Evolutionary conservation across 345 rosid species (phyloP), one percentile per base, ranked within the genome.

Genomic region (Firmiana major): DNA sequence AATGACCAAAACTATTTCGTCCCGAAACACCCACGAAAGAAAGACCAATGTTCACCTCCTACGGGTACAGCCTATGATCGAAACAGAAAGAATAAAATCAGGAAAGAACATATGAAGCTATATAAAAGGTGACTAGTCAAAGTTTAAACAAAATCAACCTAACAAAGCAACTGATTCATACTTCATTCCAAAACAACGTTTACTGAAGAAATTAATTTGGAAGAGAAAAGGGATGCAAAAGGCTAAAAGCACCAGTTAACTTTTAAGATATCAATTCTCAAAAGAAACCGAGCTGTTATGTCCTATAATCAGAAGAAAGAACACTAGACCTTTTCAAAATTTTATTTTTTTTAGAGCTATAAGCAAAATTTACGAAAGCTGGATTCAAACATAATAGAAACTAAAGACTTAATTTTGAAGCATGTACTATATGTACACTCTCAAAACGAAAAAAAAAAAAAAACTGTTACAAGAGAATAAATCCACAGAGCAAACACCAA

Each of bases 41-140:
- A 60, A 11, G 38, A 21, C 64, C 38, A 70, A 49, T 70, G 58
- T 9, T 22, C 15, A 46, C 73, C 46, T 15, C 38, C 38, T 69
- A 69, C 36, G 0, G 16, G 1, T 26, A 69, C 38, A 48, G 5
- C 16, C 73, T 46, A 48, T 34, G 53, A 48, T 22, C 55, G 10
- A 45, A 48, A 45, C 72, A 68, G 31, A 68, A 68, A 22, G 34
- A 45, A 40, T 65, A 21, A 36, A 17, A 45, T 8, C 31, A 48
- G 59, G 36, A 70, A 70, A 70, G 34, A 67, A 49, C 54, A 42
- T 48, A 48, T 9, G 43, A 70, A 51, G 60, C 43, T 49, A 70
- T 16, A 70, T 70, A 48, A 7, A 38, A 40, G 53, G 74, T 16
- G n/a, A 49, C 10, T 16, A 43, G 31, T 49, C 53, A 17, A 17